phyloP scores from a whole-genome alignment of 257 asterid species.

The Eustoma russellianum region DNA sequence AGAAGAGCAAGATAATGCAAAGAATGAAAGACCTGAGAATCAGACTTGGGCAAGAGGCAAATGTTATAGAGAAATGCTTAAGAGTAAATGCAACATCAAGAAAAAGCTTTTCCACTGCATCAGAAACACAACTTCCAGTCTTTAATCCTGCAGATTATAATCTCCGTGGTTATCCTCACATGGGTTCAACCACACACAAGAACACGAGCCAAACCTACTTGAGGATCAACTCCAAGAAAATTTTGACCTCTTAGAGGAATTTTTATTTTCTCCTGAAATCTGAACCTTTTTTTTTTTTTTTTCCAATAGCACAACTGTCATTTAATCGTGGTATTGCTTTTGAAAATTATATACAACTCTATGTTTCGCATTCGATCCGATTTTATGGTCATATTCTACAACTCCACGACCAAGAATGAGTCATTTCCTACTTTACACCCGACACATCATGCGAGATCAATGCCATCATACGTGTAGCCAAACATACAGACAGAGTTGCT shows the following conservation, averaged over 20 bases:
- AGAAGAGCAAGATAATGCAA: slow-evolving; percentile 11
- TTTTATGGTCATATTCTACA: no score
- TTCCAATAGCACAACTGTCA: no score
- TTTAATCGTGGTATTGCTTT: no score
- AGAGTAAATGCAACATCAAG: slow-evolving; percentile 30
- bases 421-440: no score
- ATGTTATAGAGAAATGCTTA: slow-evolving; percentile 49
- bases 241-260: neutral
- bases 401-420: no score
- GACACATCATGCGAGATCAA: no score
- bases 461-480: no score
- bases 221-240: neutral
- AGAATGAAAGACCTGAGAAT: slow-evolving; percentile 34
- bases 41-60: slow-evolving; percentile 41
- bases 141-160: slow-evolving; percentile 52
- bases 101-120: slow-evolving; percentile 2
- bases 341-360: no score
- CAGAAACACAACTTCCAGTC: slow-evolving; percentile 29
- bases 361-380: no score
- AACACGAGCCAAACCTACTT: slow-evolving; percentile 5
- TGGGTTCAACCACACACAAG: slow-evolving; percentile 13
- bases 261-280: no score
- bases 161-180: slow-evolving; percentile 39
- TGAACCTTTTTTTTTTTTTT: no score
- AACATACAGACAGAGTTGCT: no score